Evolutionary conservation across 2,329 filamentous ascomycete genomes (phyloP).

Genomic region (Phialocephala sp.): DNA sequence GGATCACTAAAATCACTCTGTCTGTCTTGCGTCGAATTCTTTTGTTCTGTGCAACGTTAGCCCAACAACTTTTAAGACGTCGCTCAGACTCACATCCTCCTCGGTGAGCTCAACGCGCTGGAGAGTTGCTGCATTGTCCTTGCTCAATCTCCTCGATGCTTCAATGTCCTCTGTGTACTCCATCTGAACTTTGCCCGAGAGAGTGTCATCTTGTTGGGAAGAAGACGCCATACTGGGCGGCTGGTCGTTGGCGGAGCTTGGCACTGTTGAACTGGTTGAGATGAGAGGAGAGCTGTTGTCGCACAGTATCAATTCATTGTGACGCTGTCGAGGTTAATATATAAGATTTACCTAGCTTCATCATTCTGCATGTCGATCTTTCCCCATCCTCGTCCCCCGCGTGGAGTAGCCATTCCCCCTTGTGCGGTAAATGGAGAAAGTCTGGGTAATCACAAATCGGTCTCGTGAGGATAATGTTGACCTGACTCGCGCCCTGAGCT

Average conservation of each 20-base stretch:
- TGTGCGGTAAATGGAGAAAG: neutral
- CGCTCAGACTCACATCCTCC: conserved; percentile 30
- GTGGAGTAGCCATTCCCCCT: neutral
- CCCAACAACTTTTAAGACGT: neutral
- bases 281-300: conserved; percentile 10
- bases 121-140: conserved; percentile 11
- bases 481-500: neutral
- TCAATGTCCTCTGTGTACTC: conserved; percentile 26
- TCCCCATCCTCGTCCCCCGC: conserved; percentile 20
- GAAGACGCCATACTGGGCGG: conserved; percentile 6
- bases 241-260: neutral
- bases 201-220: conserved; percentile 9
- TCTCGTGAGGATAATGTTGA: neutral
- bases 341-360: conserved; percentile 12
- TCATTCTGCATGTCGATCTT: conserved; percentile 12
- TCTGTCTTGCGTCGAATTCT: conserved; percentile 67
- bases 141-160: conserved; percentile 24
- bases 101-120: conserved; percentile 31
- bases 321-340: conserved; percentile 18
- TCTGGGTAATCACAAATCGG: neutral
- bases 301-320: neutral
- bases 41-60: conserved; percentile 48
- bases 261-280: conserved; percentile 1
- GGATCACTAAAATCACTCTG: conserved; percentile 58
- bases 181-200: conserved; percentile 19